These are phyloP conservation scores for Citrullus colocynthis DNA, from an alignment of 306 rosid species.

Conservation along the genomic window DNA sequence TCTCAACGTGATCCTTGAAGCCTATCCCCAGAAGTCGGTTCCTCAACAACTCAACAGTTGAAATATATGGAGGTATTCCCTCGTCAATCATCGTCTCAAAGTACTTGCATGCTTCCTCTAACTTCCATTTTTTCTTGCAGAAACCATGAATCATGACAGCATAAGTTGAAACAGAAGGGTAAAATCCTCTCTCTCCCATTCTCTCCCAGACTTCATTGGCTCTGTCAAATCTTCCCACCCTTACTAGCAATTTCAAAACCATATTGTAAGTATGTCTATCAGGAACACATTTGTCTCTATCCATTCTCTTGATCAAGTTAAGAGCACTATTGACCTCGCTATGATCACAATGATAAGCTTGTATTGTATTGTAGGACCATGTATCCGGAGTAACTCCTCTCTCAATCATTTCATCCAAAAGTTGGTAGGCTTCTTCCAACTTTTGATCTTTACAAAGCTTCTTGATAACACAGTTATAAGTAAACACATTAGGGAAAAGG, in stretches of 20 bases:
- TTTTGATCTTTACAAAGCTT: slow-evolving; percentile 62
- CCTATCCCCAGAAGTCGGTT: slow-evolving; percentile 51
- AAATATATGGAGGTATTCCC: slow-evolving; percentile 72
- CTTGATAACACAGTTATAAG: slow-evolving; percentile 69
- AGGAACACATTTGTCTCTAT: slow-evolving; percentile 38
- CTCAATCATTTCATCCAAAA: slow-evolving; percentile 74
- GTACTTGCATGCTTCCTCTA: slow-evolving; percentile 76
- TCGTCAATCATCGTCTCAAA: slow-evolving; percentile 81
- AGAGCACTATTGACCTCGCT: slow-evolving; percentile 63
- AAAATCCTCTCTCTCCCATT: slow-evolving; percentile 38
- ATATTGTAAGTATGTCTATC: slow-evolving; percentile 66
- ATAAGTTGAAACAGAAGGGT: slow-evolving; percentile 73
- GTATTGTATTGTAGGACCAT: slow-evolving; percentile 80
- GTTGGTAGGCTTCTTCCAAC: slow-evolving; percentile 74
- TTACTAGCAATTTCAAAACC: slow-evolving; percentile 62
- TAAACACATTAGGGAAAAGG: slow-evolving; percentile 53
- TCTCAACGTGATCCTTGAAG: slow-evolving; percentile 37
- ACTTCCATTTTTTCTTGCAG: slow-evolving; percentile 60
- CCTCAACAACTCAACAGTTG: slow-evolving; percentile 56
- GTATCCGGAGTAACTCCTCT: slow-evolving; percentile 50
- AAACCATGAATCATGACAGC: slow-evolving; percentile 78
- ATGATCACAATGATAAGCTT: slow-evolving; percentile 77
- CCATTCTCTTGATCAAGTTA: slow-evolving; percentile 55
- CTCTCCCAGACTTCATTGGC: slow-evolving; percentile 66
- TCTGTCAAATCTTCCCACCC: slow-evolving; percentile 71